These are phyloP conservation scores for Scheffersomyces titani DNA, from an alignment of 1,139 yeast species.

Conservation along the genomic window DNA sequence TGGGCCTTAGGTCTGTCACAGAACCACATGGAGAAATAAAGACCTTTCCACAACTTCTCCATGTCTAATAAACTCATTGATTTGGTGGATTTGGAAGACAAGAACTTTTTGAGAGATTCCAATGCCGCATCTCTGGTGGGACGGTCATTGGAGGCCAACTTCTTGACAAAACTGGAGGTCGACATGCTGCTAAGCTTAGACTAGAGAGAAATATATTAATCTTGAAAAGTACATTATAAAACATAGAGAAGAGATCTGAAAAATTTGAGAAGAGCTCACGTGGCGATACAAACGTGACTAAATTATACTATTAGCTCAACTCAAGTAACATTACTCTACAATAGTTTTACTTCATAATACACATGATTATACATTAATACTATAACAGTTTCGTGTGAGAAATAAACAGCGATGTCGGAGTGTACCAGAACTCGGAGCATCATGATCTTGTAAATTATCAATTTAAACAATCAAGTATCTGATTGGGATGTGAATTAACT, in stretches of 20 bases:
- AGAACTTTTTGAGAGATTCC: constrained; percentile 61
- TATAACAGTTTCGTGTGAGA: neutral
- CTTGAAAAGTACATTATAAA: neutral
- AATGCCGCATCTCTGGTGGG: constrained; percentile 76
- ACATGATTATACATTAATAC: neutral
- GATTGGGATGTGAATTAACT: constrained; percentile 93
- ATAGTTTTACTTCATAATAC: neutral
- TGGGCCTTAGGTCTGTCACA: constrained; percentile 92
- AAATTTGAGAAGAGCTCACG: neutral
- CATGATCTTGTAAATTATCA: neutral
- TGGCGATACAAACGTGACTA: neutral
- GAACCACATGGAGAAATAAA: constrained; percentile 94
- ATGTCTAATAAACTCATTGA: constrained; percentile 49
- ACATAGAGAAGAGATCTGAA: neutral
- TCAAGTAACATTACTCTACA: too few relatives aligned
- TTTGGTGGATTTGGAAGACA: constrained; percentile 40
- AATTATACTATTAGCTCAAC: neutral
- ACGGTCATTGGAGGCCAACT: constrained; percentile 80
- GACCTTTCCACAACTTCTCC: constrained; percentile 91
- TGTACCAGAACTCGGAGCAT: neutral
- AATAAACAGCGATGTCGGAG: neutral
- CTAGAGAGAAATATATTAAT: neutral
- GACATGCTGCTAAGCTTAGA: constrained; percentile 18
- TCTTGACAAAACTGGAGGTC: constrained; percentile 61
- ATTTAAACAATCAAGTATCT: constrained; percentile 89